phyloP scores from a whole-genome alignment of 495 filamentous ascomycete species.

The Podospora sp. region DNA sequence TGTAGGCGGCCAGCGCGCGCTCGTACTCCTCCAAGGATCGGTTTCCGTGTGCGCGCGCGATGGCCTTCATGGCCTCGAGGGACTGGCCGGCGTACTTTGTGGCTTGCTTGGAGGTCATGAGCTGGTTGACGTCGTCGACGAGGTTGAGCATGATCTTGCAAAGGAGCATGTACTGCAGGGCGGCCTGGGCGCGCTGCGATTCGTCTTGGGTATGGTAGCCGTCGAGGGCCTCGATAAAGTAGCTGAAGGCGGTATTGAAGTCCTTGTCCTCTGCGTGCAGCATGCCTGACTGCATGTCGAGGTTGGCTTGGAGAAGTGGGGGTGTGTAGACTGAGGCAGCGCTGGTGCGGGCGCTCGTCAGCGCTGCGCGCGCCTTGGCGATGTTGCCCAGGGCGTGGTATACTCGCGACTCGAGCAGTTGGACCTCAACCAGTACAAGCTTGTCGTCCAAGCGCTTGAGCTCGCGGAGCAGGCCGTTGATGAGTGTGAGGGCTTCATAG shows the following conservation, averaged over 20 bases:
- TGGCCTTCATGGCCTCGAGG: constrained; percentile 98
- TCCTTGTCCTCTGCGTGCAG: constrained; percentile 97
- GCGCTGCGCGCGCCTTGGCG: constrained; percentile 90
- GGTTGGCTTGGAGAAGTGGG: constrained; percentile 87
- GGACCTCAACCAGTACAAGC: constrained; percentile 96
- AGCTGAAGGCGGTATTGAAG: constrained; percentile 97
- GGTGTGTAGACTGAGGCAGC: constrained; percentile 97
- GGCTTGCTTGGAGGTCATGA: constrained; percentile 93
- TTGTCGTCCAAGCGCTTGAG: constrained; percentile 98
- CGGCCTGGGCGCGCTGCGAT: constrained; percentile 77
- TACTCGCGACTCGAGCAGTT: constrained; percentile 92
- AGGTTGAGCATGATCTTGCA: constrained; percentile 99
- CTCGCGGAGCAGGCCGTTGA: constrained; percentile 92
- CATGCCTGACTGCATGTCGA: constrained; percentile 99
- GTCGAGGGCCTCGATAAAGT: constrained; percentile 98
- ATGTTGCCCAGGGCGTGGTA: constrained; percentile 98
- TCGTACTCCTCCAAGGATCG: constrained; percentile 96
- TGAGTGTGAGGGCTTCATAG: constrained; percentile 93
- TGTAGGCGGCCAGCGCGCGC: constrained; percentile 82
- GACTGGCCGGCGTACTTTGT: constrained; percentile 92
- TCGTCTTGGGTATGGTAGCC: constrained; percentile 95
- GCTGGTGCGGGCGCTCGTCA: constrained; percentile 91
- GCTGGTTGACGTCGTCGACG: constrained; percentile 88
- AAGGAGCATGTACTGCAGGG: constrained; percentile 98
- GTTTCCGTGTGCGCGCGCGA: constrained; percentile 92